Evolutionary conservation across 2,329 filamentous ascomycete genomes (phyloP).

Genomic region (Fusarium subtropicale): DNA sequence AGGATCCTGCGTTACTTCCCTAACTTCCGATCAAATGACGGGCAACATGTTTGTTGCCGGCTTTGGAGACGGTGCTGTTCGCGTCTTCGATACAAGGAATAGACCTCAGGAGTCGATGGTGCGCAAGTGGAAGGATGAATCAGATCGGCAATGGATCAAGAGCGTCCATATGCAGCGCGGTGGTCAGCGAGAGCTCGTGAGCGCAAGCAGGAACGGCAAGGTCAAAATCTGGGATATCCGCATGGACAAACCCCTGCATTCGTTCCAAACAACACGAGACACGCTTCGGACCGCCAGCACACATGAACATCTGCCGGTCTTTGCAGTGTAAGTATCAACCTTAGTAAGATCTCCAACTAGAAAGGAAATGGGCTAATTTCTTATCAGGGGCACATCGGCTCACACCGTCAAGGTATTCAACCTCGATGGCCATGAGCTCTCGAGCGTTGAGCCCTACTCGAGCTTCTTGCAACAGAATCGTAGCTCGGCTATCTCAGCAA

Average conservation of each 20-base stretch:
- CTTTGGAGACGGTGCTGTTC: slow-evolving; percentile 93
- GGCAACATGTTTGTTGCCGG: slow-evolving; percentile 96
- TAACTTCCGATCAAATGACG: slow-evolving; percentile 98
- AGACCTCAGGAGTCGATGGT: slow-evolving; percentile 92
- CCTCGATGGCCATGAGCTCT: slow-evolving; percentile 82
- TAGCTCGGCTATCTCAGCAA: slow-evolving; percentile 84
- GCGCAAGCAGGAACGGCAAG: slow-evolving; percentile 90
- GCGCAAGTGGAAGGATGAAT: slow-evolving; percentile 94
- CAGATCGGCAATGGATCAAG: slow-evolving; percentile 88
- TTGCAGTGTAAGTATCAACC: slow-evolving; percentile 79
- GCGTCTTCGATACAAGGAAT: slow-evolving; percentile 91
- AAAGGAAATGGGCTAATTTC: slow-evolving; percentile 45
- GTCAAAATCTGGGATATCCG: slow-evolving; percentile 97
- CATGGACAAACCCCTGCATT: slow-evolving; percentile 80
- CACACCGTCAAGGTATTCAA: slow-evolving; percentile 95
- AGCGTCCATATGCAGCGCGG: slow-evolving; percentile 97
- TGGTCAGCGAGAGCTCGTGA: slow-evolving; percentile 89
- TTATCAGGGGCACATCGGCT: slow-evolving; percentile 80
- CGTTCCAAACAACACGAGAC: slow-evolving; percentile 79
- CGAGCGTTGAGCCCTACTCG: slow-evolving; percentile 88
- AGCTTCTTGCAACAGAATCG: slow-evolving; percentile 87
- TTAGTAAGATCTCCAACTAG: not conserved
- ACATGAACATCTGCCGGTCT: slow-evolving; percentile 96
- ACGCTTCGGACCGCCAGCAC: slow-evolving; percentile 87
- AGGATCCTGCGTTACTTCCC: slow-evolving; percentile 92